These are phyloP conservation scores for Diaporthe nobilis DNA, from an alignment of 2,329 filamentous ascomycete genomes.

Conservation along the genomic window DNA sequence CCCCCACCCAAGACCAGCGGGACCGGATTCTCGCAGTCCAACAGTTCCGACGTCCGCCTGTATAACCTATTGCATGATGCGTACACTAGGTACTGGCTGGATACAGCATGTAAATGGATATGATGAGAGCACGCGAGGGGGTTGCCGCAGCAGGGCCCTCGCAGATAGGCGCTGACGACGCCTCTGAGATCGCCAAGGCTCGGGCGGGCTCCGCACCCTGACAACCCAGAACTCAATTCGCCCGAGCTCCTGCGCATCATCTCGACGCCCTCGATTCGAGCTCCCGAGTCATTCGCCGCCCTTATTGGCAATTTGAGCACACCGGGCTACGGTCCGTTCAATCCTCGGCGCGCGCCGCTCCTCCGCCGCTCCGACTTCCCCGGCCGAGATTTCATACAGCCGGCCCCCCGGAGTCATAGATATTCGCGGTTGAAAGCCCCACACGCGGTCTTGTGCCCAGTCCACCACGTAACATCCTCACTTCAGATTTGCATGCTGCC, in stretches of 20 bases:
- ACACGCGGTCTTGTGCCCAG: not conserved
- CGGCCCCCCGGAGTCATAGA: not conserved
- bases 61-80: not conserved
- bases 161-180: conserved; percentile 21
- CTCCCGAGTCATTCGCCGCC: conserved; percentile 16
- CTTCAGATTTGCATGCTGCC: not conserved
- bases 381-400: conserved; percentile 2
- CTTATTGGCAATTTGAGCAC: conserved; percentile 20
- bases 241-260: conserved; percentile 22
- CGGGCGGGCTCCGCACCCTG: not conserved
- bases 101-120: not conserved
- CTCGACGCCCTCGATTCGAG: conserved; percentile 11
- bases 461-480: not conserved
- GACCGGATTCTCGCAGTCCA: not conserved
- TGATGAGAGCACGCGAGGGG: not conserved
- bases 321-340: not conserved
- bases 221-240: conserved; percentile 1
- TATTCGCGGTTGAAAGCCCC: not conserved
- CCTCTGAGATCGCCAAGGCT: conserved; percentile 22
- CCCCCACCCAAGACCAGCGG: not conserved
- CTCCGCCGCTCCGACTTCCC: not conserved
- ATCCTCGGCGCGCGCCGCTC: conserved; percentile 20
- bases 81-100: not conserved
- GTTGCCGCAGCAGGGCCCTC: not conserved
- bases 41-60: not conserved